phyloP scores from a whole-genome alignment of 805 yeast species.

The Scheffersomyces amazonensis region DNA sequence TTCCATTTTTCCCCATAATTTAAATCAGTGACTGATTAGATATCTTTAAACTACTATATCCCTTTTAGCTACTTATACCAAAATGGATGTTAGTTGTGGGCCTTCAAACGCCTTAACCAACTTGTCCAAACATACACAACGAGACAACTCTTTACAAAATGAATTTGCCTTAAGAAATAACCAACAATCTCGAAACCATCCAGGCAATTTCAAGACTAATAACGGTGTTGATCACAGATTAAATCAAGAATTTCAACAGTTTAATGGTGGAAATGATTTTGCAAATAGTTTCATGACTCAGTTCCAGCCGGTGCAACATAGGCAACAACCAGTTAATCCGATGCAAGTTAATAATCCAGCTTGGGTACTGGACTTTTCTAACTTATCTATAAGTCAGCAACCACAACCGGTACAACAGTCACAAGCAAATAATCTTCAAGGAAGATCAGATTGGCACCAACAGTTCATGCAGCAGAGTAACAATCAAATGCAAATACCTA shows the following conservation, averaged over 20 bases:
- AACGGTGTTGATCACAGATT: conserved; percentile 27
- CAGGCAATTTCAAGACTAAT: conserved; percentile 13
- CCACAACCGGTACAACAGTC: conserved; percentile 4
- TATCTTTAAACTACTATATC: too few relatives aligned
- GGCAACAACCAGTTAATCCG: conserved; percentile 4
- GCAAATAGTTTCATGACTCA: conserved; percentile 10
- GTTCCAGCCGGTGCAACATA: conserved; percentile 7
- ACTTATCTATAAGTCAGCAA: conserved; percentile 16
- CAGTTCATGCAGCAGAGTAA: conserved; percentile 8
- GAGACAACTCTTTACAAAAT: conserved; percentile 39
- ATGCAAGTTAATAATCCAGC: conserved; percentile 7
- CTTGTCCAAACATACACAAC: conserved; percentile 37
- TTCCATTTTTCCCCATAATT: neutral
- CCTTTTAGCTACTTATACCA: too few relatives aligned
- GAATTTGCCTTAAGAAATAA: conserved; percentile 16
- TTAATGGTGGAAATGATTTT: conserved; percentile 17
- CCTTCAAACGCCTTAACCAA: conserved; percentile 44
- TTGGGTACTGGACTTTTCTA: conserved; percentile 31
- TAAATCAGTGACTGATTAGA: neutral
- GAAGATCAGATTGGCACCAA: conserved; percentile 7
- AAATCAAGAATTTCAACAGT: conserved; percentile 38
- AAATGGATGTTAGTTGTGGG: conserved; percentile 37
- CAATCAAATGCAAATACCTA: conserved; percentile 6
- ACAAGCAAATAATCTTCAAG: too few relatives aligned
- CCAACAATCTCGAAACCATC: conserved; percentile 6